Percentiles rank a stretch among this genome's conserved stretches.
These are phyloP conservation scores for Populus davidiana DNA, from an alignment of 345 rosid species.

Conservation along the genomic window DNA sequence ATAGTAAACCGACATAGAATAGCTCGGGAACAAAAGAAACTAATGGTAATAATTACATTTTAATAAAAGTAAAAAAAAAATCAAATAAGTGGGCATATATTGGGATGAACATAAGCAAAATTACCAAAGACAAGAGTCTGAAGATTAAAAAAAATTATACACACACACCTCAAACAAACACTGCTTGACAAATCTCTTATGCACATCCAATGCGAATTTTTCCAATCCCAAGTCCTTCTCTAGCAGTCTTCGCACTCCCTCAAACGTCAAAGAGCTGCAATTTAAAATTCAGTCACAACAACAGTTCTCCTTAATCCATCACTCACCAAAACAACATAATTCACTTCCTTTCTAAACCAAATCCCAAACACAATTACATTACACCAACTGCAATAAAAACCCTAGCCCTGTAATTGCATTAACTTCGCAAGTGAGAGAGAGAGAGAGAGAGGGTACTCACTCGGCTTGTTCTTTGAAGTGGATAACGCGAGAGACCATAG, in stretches of 20 bases:
- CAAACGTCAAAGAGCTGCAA: conserved; percentile 69
- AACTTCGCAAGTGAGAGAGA: background rate
- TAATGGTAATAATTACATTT: background rate
- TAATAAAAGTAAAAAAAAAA: background rate
- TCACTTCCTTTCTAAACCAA: background rate
- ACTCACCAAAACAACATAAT: background rate
- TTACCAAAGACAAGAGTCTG: too few species aligned
- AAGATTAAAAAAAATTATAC: background rate
- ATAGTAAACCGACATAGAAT: background rate
- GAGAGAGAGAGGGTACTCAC: conserved; percentile 34
- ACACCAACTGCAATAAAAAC: background rate
- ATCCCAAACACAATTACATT: background rate
- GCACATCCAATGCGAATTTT: conserved; percentile 61
- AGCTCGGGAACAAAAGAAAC: background rate
- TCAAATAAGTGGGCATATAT: background rate
- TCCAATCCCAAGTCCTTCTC: conserved; percentile 82
- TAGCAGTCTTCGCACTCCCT: conserved; percentile 74
- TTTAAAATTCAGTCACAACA: background rate
- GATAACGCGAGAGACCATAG: conserved; percentile 64
- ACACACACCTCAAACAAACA: conserved; percentile 49
- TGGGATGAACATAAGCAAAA: background rate
- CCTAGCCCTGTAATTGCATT: background rate
- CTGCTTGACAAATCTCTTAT: conserved; percentile 67
- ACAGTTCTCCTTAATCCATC: background rate
- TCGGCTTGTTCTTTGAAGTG: conserved; percentile 69